Evolutionary conservation across 441 rosid genomes (phyloP), one percentile per base, ranked within the genome.

Genomic region (Macaranga tanarius): DNA sequence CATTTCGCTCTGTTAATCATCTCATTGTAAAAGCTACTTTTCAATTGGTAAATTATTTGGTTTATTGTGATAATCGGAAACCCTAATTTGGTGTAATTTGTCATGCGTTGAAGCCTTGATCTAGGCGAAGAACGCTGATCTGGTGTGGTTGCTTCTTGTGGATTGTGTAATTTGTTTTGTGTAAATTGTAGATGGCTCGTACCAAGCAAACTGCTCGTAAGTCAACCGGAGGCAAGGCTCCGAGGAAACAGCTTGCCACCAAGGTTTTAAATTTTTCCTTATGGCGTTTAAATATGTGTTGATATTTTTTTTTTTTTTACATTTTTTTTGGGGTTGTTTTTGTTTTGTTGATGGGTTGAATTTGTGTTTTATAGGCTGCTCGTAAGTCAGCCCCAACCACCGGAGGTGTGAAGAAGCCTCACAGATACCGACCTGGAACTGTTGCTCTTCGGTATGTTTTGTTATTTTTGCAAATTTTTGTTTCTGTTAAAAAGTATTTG

Each of bases 351-450:
- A 59, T n/a, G n/a, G n/a, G n/a, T n/a, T n/a, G n/a, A 57, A n/a
- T 15, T 12, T 38, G 56, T 38, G 62, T 9, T 20, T 11, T 9
- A 7, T 10, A 86, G 87, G 90, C 91, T 6, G 89, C 89, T 11
- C 84, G 89, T 64, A 86, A 88, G 57, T 86, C 90, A 23, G 92
- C 90, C 5, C 92, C 92, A 0, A 82, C 90, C 28, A 88, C 87
- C n/a, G 92, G 92, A 6, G 90, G 92, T 67, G 92, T 88, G 75
- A 89, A 87, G 87, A 89, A 87, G 83, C 93, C 91, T 51, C 89
- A 87, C 78, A 80, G 91, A 48, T 88, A 82, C 82, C 77, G 89
- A 5, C 93, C 89, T 0, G 90, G 90, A 75, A 86, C 93, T 19
- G 91, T 89, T 11, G 93, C 91, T 7, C 91, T 89, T 23, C 90